Conservation (phyloP, 768 basidiomycete species). For the Grammothele lineata region DNA sequence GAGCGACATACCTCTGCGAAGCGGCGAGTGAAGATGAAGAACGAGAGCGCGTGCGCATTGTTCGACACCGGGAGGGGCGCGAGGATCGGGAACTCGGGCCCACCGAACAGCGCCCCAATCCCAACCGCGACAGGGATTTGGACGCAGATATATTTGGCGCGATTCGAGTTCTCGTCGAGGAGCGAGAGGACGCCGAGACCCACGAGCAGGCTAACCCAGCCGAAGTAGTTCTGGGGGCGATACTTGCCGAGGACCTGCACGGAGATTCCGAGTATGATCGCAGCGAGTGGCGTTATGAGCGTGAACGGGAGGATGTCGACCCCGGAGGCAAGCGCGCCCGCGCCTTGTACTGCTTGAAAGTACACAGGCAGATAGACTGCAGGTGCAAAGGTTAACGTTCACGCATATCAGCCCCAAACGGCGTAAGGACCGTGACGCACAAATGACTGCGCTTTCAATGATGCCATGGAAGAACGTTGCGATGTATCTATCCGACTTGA, state of each 20-base stretch:
- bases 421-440: constrained; percentile 3
- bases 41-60: constrained; percentile 33
- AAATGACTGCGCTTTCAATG: constrained; percentile 4
- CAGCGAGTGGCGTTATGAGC: constrained; percentile 33
- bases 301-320: constrained; percentile 22
- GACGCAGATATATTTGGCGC: constrained; percentile 16
- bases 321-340: constrained; percentile 23
- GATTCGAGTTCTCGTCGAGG: constrained; percentile 18
- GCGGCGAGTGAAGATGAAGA: constrained; percentile 24
- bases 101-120: constrained; percentile 20
- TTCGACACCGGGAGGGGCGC: constrained; percentile 24
- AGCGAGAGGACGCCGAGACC: constrained; percentile 34
- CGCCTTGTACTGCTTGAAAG: constrained; percentile 36
- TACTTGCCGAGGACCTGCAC: constrained; percentile 35
- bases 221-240: constrained; percentile 30
- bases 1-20: constrained; percentile 22
- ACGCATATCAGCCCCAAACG: too few relatives aligned
- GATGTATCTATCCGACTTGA: constrained; percentile 7
- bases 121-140: constrained; percentile 27
- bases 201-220: constrained; percentile 32
- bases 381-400: constrained; percentile 24
- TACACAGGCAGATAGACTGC: constrained; percentile 39
- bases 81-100: constrained; percentile 9
- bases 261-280: constrained; percentile 34
- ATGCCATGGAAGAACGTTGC: constrained; percentile 9